Evolutionary conservation across 495 filamentous ascomycete genomes (phyloP).

Genomic region (Penicillium dipodomyicola): DNA sequence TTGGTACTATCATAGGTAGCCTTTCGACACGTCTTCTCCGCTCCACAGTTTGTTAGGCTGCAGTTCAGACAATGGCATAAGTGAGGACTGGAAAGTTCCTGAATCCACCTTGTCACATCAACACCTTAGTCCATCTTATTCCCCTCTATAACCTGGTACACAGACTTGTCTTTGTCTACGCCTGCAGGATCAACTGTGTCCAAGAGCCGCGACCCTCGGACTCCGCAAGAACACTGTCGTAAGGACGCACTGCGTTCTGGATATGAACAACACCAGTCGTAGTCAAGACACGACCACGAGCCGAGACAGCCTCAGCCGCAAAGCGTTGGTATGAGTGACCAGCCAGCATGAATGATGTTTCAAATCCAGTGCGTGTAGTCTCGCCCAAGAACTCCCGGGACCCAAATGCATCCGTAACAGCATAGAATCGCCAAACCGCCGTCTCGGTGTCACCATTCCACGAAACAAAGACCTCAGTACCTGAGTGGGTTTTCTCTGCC

Average conservation of each 20-base stretch:
- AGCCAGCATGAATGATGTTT: constrained; percentile 31
- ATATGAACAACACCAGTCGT: constrained; percentile 24
- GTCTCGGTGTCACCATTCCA: constrained; percentile 48
- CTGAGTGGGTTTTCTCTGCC: constrained; percentile 27
- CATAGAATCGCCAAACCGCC: constrained; percentile 38
- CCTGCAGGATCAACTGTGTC: constrained; percentile 16
- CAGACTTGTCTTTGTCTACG: background rate
- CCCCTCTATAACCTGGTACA: background rate
- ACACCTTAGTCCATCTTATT: background rate
- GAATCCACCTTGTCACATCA: background rate
- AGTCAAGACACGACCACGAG: constrained; percentile 26
- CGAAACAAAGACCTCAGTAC: constrained; percentile 38
- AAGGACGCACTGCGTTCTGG: constrained; percentile 24
- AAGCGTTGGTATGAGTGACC: constrained; percentile 12
- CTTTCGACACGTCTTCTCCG: too few relatives aligned
- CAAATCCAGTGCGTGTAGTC: constrained; percentile 34
- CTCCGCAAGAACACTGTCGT: background rate
- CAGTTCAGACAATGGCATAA: too few relatives aligned
- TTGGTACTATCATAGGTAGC: too few relatives aligned
- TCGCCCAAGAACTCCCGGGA: constrained; percentile 39
- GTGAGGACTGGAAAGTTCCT: too few relatives aligned
- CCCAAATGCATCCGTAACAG: constrained; percentile 32
- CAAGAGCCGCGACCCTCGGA: constrained; percentile 4
- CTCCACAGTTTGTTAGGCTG: too few relatives aligned
- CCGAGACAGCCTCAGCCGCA: constrained; percentile 21